Evolutionary conservation across 2,329 filamentous ascomycete species (phyloP).

Genomic region (Magnaporthiopsis incrustans): DNA sequence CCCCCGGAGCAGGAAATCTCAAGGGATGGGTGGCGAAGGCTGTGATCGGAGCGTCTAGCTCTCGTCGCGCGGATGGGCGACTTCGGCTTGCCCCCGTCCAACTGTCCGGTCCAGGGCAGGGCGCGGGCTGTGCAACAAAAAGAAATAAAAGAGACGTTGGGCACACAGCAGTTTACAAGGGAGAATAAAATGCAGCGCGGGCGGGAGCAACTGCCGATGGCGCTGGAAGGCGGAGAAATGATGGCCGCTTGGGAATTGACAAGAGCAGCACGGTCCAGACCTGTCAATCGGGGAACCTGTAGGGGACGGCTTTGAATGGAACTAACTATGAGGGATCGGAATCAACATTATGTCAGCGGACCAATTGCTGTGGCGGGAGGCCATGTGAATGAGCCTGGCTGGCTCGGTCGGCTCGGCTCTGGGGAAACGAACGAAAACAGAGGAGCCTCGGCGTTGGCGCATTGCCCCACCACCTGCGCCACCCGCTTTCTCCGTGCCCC

Average conservation of each 20-base stretch:
- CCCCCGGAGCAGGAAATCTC: background rate
- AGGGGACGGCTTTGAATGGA: background rate
- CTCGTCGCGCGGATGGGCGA: background rate
- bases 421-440: background rate
- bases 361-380: too few species aligned
- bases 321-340: background rate
- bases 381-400: background rate
- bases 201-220: background rate
- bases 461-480: background rate
- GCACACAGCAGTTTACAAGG: background rate
- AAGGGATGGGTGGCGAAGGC: background rate
- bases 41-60: background rate
- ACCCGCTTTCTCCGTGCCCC: too few species aligned
- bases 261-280: background rate
- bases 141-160: background rate
- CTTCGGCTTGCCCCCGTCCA: background rate
- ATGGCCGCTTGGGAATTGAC: background rate
- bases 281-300: background rate
- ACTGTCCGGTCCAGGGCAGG: background rate
- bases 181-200: background rate
- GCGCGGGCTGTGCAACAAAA: background rate
- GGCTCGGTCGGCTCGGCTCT: background rate
- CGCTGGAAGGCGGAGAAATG: background rate
- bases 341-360: background rate
- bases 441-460: background rate